Evolutionary conservation across 2,329 filamentous ascomycete species (phyloP).

Genomic region (Penicillium aurantiogriseum): DNA sequence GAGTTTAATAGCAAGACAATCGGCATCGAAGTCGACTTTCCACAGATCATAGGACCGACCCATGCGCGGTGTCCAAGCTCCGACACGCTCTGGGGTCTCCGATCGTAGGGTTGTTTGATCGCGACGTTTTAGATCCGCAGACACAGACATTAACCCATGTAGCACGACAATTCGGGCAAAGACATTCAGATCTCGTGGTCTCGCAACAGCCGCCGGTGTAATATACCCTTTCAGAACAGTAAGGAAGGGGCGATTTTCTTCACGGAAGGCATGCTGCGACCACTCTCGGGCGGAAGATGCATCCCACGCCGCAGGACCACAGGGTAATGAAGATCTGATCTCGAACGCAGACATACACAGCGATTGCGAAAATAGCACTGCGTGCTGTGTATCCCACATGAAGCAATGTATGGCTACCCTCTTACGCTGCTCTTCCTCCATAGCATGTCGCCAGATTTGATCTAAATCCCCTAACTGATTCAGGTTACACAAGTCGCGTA

Average conservation of each 20-base stretch:
- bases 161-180: conserved; percentile 56
- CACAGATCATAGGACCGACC: conserved; percentile 56
- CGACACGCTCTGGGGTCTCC: conserved; percentile 36
- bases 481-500: conserved; percentile 38
- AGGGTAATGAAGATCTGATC: conserved; percentile 57
- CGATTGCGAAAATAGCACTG: conserved; percentile 64
- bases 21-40: conserved; percentile 58
- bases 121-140: conserved; percentile 61
- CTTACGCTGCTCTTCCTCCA: conserved; percentile 59
- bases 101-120: conserved; percentile 61
- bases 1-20: conserved; percentile 45
- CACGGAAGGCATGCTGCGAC: conserved; percentile 44
- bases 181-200: conserved; percentile 47
- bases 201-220: conserved; percentile 41
- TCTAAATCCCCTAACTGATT: conserved; percentile 44
- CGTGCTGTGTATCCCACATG: conserved; percentile 66
- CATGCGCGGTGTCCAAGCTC: conserved; percentile 54
- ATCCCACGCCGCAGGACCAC: conserved; percentile 57
- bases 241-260: conserved; percentile 47
- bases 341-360: conserved; percentile 67
- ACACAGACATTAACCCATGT: conserved; percentile 62
- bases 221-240: conserved; percentile 58
- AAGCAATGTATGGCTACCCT: conserved; percentile 61
- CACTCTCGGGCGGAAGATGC: conserved; percentile 54
- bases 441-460: conserved; percentile 53